Conservation (phyloP, 768 basidiomycete genomes). For the Phallus indusiatus region DNA sequence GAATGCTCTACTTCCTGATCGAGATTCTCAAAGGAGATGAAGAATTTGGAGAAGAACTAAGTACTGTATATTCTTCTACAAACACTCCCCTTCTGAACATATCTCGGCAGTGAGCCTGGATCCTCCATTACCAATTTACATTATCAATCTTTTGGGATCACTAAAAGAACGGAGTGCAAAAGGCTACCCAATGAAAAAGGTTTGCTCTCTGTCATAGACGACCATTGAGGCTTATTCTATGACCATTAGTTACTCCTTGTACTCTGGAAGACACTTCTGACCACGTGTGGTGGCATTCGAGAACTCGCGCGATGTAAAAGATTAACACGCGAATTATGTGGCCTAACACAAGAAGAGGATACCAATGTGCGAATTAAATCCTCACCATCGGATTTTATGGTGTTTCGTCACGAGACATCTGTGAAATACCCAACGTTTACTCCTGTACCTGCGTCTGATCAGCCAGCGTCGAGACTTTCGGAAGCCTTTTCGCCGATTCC, state of each 20-base stretch:
- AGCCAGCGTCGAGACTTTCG: constrained; percentile 51
- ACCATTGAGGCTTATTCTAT: not conserved
- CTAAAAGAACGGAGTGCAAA: constrained; percentile 89
- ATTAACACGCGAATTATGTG: constrained; percentile 76
- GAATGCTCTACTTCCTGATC: constrained; percentile 90
- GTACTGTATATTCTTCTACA: constrained; percentile 41
- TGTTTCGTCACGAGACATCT: constrained; percentile 82
- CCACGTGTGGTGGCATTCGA: constrained; percentile 87
- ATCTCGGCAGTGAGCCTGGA: constrained; percentile 78
- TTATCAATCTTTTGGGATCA: constrained; percentile 84
- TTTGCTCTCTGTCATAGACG: constrained; percentile 20
- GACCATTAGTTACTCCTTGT: constrained; percentile 70
- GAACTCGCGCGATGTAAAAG: constrained; percentile 79
- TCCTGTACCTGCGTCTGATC: constrained; percentile 39
- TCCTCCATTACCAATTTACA: constrained; percentile 85
- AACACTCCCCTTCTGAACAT: not conserved
- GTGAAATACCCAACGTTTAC: constrained; percentile 95
- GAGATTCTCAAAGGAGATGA: constrained; percentile 91
- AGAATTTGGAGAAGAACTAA: constrained; percentile 92
- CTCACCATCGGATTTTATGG: constrained; percentile 81
- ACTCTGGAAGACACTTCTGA: constrained; percentile 87
- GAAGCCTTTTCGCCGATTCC: constrained; percentile 92
- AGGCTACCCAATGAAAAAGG: constrained; percentile 97
- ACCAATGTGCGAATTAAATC: constrained; percentile 71
- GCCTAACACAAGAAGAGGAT: constrained; percentile 44